Evolutionary conservation across 2,329 filamentous ascomycete species (phyloP).

Genomic region (Pseudonectria buxi): DNA sequence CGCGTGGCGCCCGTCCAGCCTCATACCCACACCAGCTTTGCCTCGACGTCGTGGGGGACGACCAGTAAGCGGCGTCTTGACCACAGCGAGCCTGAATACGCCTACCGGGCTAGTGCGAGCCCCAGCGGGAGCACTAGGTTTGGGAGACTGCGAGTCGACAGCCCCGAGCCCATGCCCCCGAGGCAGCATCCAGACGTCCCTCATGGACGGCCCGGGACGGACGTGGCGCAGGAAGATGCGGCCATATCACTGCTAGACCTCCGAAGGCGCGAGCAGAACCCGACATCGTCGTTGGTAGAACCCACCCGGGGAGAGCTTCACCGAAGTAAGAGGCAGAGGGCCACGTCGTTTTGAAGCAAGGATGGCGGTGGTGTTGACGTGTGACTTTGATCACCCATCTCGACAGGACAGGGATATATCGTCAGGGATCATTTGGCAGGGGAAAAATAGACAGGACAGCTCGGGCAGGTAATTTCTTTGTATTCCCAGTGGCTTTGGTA

Average conservation of each 20-base stretch:
- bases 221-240: constrained; percentile 13
- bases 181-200: constrained; percentile 2
- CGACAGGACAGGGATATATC: no score
- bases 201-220: constrained; percentile 1
- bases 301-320: constrained; percentile 6
- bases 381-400: no score
- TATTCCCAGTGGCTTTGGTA: no score
- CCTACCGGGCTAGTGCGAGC: constrained; percentile 15
- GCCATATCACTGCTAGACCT: constrained; percentile 19
- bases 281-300: not conserved
- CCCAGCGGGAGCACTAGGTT: constrained; percentile 12
- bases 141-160: constrained; percentile 4
- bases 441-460: no score
- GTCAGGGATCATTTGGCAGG: no score
- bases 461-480: no score
- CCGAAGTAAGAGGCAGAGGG: constrained; percentile 17
- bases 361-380: no score
- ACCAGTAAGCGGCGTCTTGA: constrained; percentile 15
- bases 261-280: constrained; percentile 7
- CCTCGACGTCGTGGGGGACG: constrained; percentile 9
- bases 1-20: constrained; percentile 10
- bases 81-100: constrained; percentile 12
- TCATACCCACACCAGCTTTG: constrained; percentile 2
- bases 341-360: constrained; percentile 13
- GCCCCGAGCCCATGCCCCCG: constrained; percentile 13